Base-by-base conservation (phyloP, 805 yeast genomes). In the Danielozyma ontarioensis region DNA sequence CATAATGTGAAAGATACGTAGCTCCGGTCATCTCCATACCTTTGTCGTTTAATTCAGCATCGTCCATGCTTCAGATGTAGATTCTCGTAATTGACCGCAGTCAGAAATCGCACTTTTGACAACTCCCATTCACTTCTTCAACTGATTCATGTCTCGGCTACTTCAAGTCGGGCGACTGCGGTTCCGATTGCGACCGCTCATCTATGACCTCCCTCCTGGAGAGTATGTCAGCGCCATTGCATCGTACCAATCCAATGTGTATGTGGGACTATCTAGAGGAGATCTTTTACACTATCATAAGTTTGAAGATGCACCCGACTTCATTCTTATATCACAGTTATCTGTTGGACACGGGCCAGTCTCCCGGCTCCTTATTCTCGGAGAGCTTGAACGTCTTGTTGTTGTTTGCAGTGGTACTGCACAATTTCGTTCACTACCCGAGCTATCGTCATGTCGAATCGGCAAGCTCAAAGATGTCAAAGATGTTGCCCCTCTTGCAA, bases 231-330 rank as follows among this genome's bases (percentile, higher is more conserved):
- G 50, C 8, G 37, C 44, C 26, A 37, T 56, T 8, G 43, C 57
- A 7, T 33, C 59, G 10, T 53, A 39, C 31, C 46, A 50, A 12
- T 34, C 59, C 26, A 64, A 65, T 29, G 36, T 66, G 2, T 66
- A 65, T 36, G 34, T 65, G 18, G 70, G 71, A 4, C 62, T 68
- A 1, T 39, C 53, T n/a, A 17, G 16, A 2, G 69, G 70, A 7
- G 53, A 49, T 13, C 37, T 66, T n/a, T 52, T 61, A 17, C 71
- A 66, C 39, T 59, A 55, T 35, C 60, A 62, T 39, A 49, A 53
- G 10, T 64, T 66, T 33, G 69, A 64, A 27, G 70, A 64, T 44
- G 62, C 61, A 13, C 51, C 56, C 17, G 57, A 48, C 15, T 64
- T 53, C 39, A 55, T 62, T 24, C 40, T 55, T 13, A 55, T 62